A percentile compares a stretch with the other conserved stretches of the same genome.
Evolutionary conservation across 805 yeast genomes (phyloP).

Genomic region (Wickerhamiella sorbophila): DNA sequence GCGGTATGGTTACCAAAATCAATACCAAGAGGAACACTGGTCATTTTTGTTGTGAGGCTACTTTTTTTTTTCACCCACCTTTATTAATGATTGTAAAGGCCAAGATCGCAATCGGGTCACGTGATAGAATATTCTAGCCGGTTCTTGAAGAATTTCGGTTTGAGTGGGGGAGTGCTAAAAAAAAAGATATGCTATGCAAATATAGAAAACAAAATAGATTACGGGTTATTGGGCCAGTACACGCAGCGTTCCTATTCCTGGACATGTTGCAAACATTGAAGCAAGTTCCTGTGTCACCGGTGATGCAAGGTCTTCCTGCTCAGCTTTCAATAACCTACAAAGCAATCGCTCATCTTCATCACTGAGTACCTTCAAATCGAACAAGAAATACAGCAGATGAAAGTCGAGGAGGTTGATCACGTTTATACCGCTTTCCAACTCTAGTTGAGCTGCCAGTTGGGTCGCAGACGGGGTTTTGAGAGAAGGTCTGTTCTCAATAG

Average conservation of each 20-base stretch:
- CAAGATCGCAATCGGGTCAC: neutral
- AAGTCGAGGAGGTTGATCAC: conserved; percentile 40
- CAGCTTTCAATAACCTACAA: conserved; percentile 20
- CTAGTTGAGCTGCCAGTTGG: conserved; percentile 39
- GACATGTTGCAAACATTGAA: conserved; percentile 11
- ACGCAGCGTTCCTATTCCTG: conserved; percentile 14
- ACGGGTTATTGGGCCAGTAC: conserved; percentile 12
- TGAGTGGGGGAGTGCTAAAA: no score
- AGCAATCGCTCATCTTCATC: conserved; percentile 39
- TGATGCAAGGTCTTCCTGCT: conserved; percentile 34
- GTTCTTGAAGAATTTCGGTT: no score
- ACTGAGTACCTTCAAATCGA: conserved; percentile 42
- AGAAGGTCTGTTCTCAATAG: conserved; percentile 66
- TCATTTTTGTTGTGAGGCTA: neutral
- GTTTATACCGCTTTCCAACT: conserved; percentile 18
- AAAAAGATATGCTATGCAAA: no score
- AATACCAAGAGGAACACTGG: conserved; percentile 50
- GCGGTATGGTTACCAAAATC: conserved; percentile 94
- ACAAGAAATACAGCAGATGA: conserved; percentile 54
- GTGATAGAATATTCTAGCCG: neutral
- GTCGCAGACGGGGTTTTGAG: conserved; percentile 60
- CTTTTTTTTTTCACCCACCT: neutral
- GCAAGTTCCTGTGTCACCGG: conserved; percentile 18
- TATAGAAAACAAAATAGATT: no score
- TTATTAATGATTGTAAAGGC: neutral